These are phyloP conservation scores for Juncus effusus DNA, from an alignment of 176 grass and related monocot species.

Conservation along the genomic window DNA sequence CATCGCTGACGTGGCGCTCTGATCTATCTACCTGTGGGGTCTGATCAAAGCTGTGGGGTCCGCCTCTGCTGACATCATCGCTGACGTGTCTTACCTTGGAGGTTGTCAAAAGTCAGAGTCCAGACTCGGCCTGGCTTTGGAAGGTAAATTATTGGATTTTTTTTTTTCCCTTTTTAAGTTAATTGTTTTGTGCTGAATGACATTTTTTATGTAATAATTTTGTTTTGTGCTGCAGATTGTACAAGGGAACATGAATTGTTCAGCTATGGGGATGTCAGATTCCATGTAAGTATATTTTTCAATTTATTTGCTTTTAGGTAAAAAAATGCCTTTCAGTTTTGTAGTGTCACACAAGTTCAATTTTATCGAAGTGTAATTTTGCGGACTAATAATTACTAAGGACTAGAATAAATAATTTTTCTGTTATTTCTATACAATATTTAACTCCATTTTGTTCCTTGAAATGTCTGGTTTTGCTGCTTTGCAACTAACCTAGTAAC, in stretches of 20 bases:
- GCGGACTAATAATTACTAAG: not conserved
- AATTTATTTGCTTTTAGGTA: too few relatives aligned
- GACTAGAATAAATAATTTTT: not conserved
- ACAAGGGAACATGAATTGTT: constrained; percentile 67
- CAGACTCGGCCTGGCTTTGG: constrained; percentile 94
- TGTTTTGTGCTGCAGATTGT: constrained; percentile 45
- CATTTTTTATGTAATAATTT: not conserved
- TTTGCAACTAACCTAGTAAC: too few relatives aligned
- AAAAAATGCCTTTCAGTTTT: too few relatives aligned
- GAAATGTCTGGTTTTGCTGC: too few relatives aligned
- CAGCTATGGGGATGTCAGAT: constrained; percentile 79
- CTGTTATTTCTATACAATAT: not conserved
- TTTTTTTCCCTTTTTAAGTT: not conserved
- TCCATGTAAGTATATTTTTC: constrained; percentile 52
- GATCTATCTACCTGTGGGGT: constrained; percentile 89
- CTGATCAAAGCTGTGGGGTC: constrained; percentile 94
- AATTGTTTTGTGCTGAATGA: not conserved
- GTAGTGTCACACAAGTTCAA: too few relatives aligned
- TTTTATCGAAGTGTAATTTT: too few relatives aligned
- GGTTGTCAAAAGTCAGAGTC: constrained; percentile 91
- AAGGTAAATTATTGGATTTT: constrained; percentile 49
- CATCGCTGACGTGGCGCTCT: constrained; percentile 96
- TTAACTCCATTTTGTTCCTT: too few relatives aligned
- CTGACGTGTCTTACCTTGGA: constrained; percentile 41
- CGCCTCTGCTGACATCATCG: constrained; percentile 53